These are phyloP conservation scores for Bruguiera hainesii DNA, from an alignment of 441 rosid genomes.

Conservation along the genomic window DNA sequence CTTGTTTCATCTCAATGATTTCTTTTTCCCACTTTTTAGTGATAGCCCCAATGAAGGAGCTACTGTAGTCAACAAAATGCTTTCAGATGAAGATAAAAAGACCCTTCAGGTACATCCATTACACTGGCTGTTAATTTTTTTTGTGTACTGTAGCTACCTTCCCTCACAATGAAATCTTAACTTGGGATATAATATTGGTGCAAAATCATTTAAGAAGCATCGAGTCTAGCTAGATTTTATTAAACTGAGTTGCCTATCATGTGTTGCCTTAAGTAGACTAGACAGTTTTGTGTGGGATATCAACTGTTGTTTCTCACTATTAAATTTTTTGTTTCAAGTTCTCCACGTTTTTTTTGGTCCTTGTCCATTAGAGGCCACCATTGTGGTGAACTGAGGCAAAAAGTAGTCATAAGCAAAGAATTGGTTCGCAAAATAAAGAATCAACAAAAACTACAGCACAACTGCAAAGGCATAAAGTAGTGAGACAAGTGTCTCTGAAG, in stretches of 20 bases:
- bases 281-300: too few species aligned
- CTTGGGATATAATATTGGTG: not conserved
- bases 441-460: too few species aligned
- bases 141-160: not conserved
- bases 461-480: too few species aligned
- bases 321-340: not conserved
- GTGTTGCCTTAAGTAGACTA: too few species aligned
- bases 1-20: constrained; percentile 10
- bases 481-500: too few species aligned
- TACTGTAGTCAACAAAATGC: constrained; percentile 44
- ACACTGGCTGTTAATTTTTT: not conserved
- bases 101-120: constrained; percentile 56
- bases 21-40: constrained; percentile 33
- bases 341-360: too few species aligned
- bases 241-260: not conserved
- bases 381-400: too few species aligned
- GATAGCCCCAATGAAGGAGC: constrained; percentile 50
- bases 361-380: too few species aligned
- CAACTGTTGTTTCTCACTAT: not conserved
- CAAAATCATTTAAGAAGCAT: not conserved
- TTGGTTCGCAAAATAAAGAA: too few species aligned
- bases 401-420: too few species aligned
- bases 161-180: not conserved
- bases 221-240: not conserved
- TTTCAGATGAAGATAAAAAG: constrained; percentile 66